Conservation (phyloP, 805 yeast genomes). For the Candida yuanshanica region DNA sequence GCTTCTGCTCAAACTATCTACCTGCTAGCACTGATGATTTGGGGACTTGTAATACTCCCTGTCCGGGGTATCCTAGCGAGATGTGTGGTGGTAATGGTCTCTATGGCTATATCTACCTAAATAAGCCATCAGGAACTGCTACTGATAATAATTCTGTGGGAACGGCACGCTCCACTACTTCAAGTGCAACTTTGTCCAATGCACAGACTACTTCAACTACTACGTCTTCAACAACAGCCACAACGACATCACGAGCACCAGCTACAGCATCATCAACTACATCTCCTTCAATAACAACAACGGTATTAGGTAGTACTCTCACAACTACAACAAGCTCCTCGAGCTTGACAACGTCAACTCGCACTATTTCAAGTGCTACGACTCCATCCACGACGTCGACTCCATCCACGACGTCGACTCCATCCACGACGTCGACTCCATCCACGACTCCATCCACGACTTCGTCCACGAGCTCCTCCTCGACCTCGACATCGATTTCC, state of each 20-base stretch:
- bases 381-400: constrained; percentile 17
- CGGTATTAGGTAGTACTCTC: too few relatives aligned
- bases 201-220: constrained; percentile 17
- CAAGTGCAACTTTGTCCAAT: constrained; percentile 10
- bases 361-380: constrained; percentile 16
- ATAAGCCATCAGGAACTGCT: constrained; percentile 4
- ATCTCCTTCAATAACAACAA: constrained; percentile 24
- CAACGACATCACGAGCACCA: constrained; percentile 11
- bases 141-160: constrained; percentile 11
- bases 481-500: constrained; percentile 15
- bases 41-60: constrained; percentile 27
- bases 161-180: constrained; percentile 15
- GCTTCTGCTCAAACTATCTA: constrained; percentile 39
- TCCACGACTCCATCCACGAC: constrained; percentile 16
- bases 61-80: constrained; percentile 38
- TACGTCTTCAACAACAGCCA: constrained; percentile 18
- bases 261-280: constrained; percentile 10
- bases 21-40: constrained; percentile 28
- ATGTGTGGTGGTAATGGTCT: constrained; percentile 35
- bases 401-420: constrained; percentile 11
- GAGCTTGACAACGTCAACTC: too few relatives aligned
- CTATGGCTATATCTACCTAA: constrained; percentile 35
- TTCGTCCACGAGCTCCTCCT: constrained; percentile 9
- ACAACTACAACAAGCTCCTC: too few relatives aligned
- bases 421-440: constrained; percentile 19